Evolutionary conservation across 306 rosid genomes (phyloP), one percentile per base, ranked within the genome.

Genomic region (Quercus aquifolioides): DNA sequence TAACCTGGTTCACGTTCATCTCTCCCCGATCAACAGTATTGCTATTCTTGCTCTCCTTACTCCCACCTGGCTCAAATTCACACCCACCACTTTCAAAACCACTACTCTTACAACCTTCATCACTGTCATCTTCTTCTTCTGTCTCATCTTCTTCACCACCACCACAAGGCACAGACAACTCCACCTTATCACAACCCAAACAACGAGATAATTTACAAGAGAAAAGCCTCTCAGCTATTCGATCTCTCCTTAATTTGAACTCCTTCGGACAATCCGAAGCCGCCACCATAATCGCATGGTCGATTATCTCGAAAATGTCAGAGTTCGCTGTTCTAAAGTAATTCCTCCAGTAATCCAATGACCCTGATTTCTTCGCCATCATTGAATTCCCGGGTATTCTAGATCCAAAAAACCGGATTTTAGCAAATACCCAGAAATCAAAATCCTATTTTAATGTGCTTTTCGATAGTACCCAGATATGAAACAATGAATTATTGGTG

Each of bases 231-330:
- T 93, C 99, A 0, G 96, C 96, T 54, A 95, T 89, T 43, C 91
- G 88, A 73, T 93, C 98, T 64, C 99, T 88, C 69, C 94, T 83
- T 78, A 84, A 68, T 60, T 81, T 87, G 64, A 93, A 91, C 89
- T 93, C 93, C 73, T 88, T 90, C 0, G 99, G 96, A 46, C 94
- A 93, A 88, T 95, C 98, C 12, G 87, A 79, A 69, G 95, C 97
- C 3, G 98, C 99, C 75, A 95, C 99, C 83, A 87, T 73, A 82
- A 95, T 95, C 0, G 99, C 99, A 52, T 87, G 89, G 71, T 95
- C 94, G 74, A 95, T 93, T 83, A 95, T 89, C 6, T 73, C 88
- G 57, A 95, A 95, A 60, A 95, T 93, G 51, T 93, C 92, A 0
- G 86, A 93, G 72, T 85, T 90, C 2, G 93, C 88, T 9, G 90